phyloP scores from a whole-genome alignment of 169 alveolate genomes.

The Plasmodium vivax region DNA sequence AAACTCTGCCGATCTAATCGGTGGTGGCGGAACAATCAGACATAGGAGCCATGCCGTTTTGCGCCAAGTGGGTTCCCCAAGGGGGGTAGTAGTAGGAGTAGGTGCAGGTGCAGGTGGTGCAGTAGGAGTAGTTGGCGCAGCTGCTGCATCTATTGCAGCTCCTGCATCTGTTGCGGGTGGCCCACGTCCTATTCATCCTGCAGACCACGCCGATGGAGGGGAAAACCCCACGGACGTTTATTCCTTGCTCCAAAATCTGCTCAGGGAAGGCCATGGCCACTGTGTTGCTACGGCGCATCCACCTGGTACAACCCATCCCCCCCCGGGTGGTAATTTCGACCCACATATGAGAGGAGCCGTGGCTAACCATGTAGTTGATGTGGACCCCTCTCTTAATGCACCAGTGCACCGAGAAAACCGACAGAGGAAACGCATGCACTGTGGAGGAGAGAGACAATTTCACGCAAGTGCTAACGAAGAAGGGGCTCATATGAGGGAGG shows the following conservation, averaged over 20 bases:
- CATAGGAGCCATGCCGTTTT: neutral
- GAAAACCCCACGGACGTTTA: neutral
- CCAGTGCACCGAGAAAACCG: neutral
- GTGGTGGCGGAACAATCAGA: neutral
- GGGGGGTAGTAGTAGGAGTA: neutral
- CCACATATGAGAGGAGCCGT: neutral
- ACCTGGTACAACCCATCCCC: neutral
- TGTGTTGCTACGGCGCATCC: neutral
- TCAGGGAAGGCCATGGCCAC: neutral
- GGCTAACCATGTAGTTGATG: neutral
- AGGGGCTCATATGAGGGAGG: neutral
- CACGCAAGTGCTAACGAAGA: neutral
- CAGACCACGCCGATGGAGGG: neutral
- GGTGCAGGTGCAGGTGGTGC: neutral
- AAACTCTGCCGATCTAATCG: neutral
- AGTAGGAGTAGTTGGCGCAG: no score
- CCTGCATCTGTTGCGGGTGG: neutral
- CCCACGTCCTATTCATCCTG: neutral
- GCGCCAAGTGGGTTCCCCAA: neutral
- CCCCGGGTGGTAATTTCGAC: neutral
- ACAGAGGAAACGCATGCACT: neutral
- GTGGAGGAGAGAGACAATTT: neutral
- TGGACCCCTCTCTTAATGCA: neutral
- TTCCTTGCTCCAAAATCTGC: neutral
- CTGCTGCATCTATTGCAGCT: no score